Base-by-base conservation (phyloP, 176 grass and related monocot genomes). In the Oryza australiensis region DNA sequence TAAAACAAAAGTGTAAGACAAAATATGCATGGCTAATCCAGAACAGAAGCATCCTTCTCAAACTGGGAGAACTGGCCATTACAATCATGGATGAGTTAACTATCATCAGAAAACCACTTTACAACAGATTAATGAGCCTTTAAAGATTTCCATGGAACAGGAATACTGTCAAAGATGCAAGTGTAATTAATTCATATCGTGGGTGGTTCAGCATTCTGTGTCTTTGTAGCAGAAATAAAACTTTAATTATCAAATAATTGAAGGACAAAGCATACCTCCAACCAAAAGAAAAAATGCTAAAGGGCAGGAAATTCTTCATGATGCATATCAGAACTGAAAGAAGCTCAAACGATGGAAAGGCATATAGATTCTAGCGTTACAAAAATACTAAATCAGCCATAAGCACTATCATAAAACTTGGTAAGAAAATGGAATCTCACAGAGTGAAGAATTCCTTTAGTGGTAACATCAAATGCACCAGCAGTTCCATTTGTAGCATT, bases 381-480 rank as follows among this genome's bases (percentile, higher is more conserved):
- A 35, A 35, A 35, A 35, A 35, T 35, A 37, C 35, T 7, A 37
- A 73, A 49, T 65, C 5, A 74, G 22, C 63, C 26, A 45, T 34
- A 81, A 43, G 26, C 16, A 75, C 12, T 66, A 28, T 9, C 2
- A 43, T 62, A 62, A 18, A 43, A 62, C 20, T 83, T 67, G 35
- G 15, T 59, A 43, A 23, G 53, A 35, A 82, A 78, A 3, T 67
- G 55, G 70, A 74, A 86, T 87, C 90, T 90, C 89, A 98, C 96
- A 55, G 85, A 66, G 78, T 98, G 96, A 80, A 98, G 92, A 78
- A 98, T 95, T 90, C 93, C 96, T 87, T 98, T 95, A 48, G 96
- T 98, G 18, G 96, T 98, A 75, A 98, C 93, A 90, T 98, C 96
- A 83, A 98, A 98, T 70, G 96, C 96, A 70, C 91, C 93, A 73